Conservation (phyloP, 176 grass and related monocot genomes). For the Juncus effusus region DNA sequence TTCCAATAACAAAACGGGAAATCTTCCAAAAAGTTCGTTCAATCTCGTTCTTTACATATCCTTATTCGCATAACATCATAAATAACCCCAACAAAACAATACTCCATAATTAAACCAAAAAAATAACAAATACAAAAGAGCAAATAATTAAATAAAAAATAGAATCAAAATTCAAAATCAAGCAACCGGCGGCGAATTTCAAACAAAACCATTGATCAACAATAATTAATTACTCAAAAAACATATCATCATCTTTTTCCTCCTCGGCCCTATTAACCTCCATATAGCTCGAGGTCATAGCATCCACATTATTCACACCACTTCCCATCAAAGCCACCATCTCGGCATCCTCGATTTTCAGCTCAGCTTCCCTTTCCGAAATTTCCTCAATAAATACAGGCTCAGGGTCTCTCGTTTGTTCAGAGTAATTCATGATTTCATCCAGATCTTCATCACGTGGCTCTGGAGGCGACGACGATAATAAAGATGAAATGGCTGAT, state of each 20-base stretch:
- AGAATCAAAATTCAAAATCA: slow-evolving; percentile 19
- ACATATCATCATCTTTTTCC: background rate
- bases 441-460: background rate
- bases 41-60: background rate
- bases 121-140: background rate
- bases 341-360: background rate
- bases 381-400: background rate
- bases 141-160: background rate
- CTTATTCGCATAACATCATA: slow-evolving; percentile 22
- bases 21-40: slow-evolving; percentile 2
- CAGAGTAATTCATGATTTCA: slow-evolving; percentile 4
- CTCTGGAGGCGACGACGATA: background rate
- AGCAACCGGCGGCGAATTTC: slow-evolving; percentile 7
- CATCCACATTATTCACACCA: background rate
- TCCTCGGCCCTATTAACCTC: background rate
- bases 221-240: slow-evolving; percentile 24
- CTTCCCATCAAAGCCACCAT: no score
- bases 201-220: background rate
- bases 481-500: slow-evolving; percentile 5
- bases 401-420: background rate
- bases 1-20: slow-evolving; percentile 1
- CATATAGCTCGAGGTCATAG: slow-evolving; percentile 4
- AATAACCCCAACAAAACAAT: slow-evolving; percentile 7
- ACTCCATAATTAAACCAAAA: slow-evolving; percentile 2
- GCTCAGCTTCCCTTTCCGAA: background rate